Base-by-base conservation (phyloP, 306 rosid genomes). In the Senna siamea region DNA sequence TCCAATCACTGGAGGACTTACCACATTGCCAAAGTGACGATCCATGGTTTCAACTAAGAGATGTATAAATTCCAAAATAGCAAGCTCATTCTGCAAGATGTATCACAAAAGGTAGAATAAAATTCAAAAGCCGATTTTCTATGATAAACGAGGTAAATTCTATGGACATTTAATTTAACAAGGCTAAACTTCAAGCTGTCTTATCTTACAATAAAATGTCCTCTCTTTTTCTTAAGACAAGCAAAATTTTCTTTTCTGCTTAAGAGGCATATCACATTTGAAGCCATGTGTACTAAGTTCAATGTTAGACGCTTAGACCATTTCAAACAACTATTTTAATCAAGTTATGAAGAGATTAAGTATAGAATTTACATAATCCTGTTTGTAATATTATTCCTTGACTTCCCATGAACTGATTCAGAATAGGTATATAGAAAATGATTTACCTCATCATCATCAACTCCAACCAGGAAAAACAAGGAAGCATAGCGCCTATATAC, bases 11-110 rank as follows among this genome's bases (percentile, higher is more conserved):
- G 22, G 28, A 79, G 43, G 65, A 81, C 86, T 81, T 81, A 89
- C 97, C 89, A 92, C 97, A 67, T 94, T 90, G 86, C 99, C 97
- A 4, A 94, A 94, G 70, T 94, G 99, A 14, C 96, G 88, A 73
- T 94, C 99, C 99, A 94, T 94, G 69, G 97, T 94, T 86, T 92
- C 99, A 13, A 94, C 99, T 52, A 94, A 77, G 43, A 92, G 90
- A 84, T 92, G 97, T 59, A 94, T 94, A 82, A 94, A 92, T 77
- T 94, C 97, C 89, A 94, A 84, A 74, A 88, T 91, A 28, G 96
- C 97, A 12, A 92, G 95, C 76, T 94, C 97, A 79, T 94, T 94
- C 97, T 94, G 86, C 85, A 87, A 81, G 50, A 47, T 65, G 48
- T 30, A 75, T 38, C 43, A 70, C 35, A 70, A 41, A 79, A 55